phyloP scores from a whole-genome alignment of 805 yeast genomes.

The Saccharomyces kudriavzevii region DNA sequence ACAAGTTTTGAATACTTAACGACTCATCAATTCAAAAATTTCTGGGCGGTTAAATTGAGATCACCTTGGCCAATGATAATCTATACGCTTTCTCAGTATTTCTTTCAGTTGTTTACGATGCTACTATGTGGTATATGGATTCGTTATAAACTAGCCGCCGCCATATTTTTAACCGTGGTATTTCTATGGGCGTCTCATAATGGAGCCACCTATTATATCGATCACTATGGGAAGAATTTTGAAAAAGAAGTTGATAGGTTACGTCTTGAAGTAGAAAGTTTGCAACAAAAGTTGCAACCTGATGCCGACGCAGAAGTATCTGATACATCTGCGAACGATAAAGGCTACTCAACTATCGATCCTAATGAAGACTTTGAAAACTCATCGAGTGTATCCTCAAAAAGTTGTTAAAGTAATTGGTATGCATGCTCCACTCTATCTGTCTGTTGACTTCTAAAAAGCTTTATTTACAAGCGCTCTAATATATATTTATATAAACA shows the following conservation, averaged over 20 bases:
- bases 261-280: conserved; percentile 58
- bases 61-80: conserved; percentile 82
- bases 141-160: conserved; percentile 56
- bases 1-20: conserved; percentile 84
- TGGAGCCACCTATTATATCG: conserved; percentile 92
- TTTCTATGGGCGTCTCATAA: conserved; percentile 77
- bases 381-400: not conserved
- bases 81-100: conserved; percentile 78
- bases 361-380: not conserved
- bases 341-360: not conserved
- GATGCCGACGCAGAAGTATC: not conserved
- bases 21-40: conserved; percentile 52
- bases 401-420: not conserved
- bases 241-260: conserved; percentile 75
- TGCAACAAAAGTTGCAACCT: conserved; percentile 36
- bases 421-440: not conserved
- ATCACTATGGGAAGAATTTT: conserved; percentile 81
- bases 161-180: conserved; percentile 59
- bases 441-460: not conserved
- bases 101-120: conserved; percentile 83
- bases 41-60: conserved; percentile 82
- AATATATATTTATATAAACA: not conserved
- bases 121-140: conserved; percentile 85
- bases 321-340: not conserved
- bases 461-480: not conserved